Conservation (phyloP, 2,329 filamentous ascomycete species). For the Pseudopyrenochaeta lycopersici region DNA sequence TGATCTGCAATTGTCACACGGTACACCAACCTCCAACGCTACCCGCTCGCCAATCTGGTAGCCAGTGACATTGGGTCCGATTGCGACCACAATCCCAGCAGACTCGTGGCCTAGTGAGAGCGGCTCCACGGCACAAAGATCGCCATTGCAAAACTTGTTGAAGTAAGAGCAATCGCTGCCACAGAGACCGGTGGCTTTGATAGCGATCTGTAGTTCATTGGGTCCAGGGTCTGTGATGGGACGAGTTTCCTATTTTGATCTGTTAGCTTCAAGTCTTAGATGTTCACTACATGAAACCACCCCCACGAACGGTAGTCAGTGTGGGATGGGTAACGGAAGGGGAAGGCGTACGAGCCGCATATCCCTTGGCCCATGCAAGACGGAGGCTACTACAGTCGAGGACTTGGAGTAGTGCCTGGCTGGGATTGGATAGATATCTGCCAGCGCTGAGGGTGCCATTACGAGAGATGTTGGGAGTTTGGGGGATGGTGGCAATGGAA, state of each 20-base stretch:
- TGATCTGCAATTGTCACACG: constrained; percentile 53
- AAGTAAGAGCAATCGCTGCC: constrained; percentile 77
- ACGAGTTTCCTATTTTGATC: constrained; percentile 61
- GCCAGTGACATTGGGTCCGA: constrained; percentile 48
- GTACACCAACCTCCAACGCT: constrained; percentile 53
- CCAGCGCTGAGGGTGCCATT: constrained; percentile 53
- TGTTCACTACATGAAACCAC: constrained; percentile 25
- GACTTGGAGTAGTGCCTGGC: constrained; percentile 49
- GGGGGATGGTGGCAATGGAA: constrained; percentile 27
- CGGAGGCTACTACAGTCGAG: constrained; percentile 50
- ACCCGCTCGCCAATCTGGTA: constrained; percentile 53
- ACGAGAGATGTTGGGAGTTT: constrained; percentile 36
- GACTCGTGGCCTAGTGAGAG: constrained; percentile 64
- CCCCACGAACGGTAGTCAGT: constrained; percentile 43
- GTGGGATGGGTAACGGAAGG: constrained; percentile 45
- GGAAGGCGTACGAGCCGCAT: constrained; percentile 52
- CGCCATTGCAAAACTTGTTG: constrained; percentile 76
- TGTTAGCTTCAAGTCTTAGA: constrained; percentile 31
- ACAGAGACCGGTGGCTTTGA: constrained; percentile 73
- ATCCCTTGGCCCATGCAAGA: constrained; percentile 54
- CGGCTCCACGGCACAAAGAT: constrained; percentile 71
- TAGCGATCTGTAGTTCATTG: constrained; percentile 70
- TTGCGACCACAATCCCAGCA: constrained; percentile 49
- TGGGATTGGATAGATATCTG: constrained; percentile 51
- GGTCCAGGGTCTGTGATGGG: constrained; percentile 62